Conservation (phyloP, 257 asterid species). For the Fraxinus quadrangulata region DNA sequence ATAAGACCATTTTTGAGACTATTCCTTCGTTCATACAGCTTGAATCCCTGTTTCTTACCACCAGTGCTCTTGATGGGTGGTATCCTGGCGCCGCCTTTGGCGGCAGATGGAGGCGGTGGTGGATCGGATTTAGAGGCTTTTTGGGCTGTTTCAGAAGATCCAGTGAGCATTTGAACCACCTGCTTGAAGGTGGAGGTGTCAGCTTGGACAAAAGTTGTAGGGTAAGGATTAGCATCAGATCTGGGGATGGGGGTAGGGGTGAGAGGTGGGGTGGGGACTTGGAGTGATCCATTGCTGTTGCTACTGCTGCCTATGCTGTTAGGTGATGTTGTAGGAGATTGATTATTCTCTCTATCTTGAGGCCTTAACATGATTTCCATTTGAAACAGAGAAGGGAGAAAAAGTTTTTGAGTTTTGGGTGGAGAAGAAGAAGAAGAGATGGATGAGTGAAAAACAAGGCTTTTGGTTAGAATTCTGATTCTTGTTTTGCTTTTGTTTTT, state of each 20-base stretch:
- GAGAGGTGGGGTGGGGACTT: constrained; percentile 53
- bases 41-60: constrained; percentile 77
- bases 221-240: constrained; percentile 75
- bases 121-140: constrained; percentile 51
- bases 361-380: constrained; percentile 51
- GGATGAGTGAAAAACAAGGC: constrained; percentile 54
- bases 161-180: not conserved
- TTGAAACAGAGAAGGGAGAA: not conserved
- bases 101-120: constrained; percentile 25
- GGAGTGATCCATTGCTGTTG: constrained; percentile 44
- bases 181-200: not conserved
- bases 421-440: constrained; percentile 33
- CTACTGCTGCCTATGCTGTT: constrained; percentile 57
- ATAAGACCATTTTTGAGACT: constrained; percentile 74
- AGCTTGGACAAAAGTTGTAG: constrained; percentile 77
- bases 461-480: constrained; percentile 30
- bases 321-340: constrained; percentile 56
- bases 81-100: constrained; percentile 35
- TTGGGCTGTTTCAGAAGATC: constrained; percentile 31
- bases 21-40: constrained; percentile 84
- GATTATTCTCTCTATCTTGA: constrained; percentile 48
- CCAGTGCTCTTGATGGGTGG: constrained; percentile 69
- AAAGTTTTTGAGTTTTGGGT: constrained; percentile 24
- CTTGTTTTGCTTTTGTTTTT: constrained; percentile 36
- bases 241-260: constrained; percentile 64